A percentile compares a stretch with the other conserved stretches of the same genome.
Evolutionary conservation across 2,329 filamentous ascomycete genomes (phyloP).

Genomic region (Stachybotrys chlorohalonatus): DNA sequence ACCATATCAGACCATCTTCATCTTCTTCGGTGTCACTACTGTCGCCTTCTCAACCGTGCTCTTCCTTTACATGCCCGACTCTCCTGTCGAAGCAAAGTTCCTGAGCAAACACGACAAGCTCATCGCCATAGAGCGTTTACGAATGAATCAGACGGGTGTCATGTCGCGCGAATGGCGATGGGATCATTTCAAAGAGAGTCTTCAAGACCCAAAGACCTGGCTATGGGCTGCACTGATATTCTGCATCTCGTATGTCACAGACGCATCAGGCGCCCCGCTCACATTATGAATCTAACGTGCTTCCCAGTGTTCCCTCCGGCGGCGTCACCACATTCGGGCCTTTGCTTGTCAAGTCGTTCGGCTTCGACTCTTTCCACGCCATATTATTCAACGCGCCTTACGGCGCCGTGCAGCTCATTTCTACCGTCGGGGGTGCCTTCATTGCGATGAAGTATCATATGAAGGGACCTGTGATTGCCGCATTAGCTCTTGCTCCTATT

Average conservation of each 20-base stretch:
- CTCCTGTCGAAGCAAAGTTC: slow-evolving; percentile 48
- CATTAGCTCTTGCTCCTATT: slow-evolving; percentile 44
- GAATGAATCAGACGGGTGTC: slow-evolving; percentile 35
- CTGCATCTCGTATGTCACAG: slow-evolving; percentile 33
- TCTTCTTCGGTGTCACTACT: slow-evolving; percentile 19
- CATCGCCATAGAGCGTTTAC: slow-evolving; percentile 45
- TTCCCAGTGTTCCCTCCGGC: slow-evolving; percentile 33
- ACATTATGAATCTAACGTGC: not conserved
- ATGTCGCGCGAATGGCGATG: slow-evolving; percentile 23
- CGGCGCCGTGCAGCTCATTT: slow-evolving; percentile 49
- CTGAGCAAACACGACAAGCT: slow-evolving; percentile 44
- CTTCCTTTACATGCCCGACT: slow-evolving; percentile 50
- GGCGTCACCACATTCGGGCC: slow-evolving; percentile 49
- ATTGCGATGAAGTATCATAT: slow-evolving; percentile 39
- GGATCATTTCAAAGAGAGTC: slow-evolving; percentile 25
- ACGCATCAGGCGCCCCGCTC: not conserved
- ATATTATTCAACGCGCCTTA: slow-evolving; percentile 52
- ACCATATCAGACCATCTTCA: slow-evolving; percentile 12
- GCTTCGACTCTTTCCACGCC: slow-evolving; percentile 42
- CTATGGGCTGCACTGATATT: slow-evolving; percentile 32
- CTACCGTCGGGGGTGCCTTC: slow-evolving; percentile 41
- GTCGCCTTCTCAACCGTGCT: slow-evolving; percentile 35
- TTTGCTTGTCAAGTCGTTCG: slow-evolving; percentile 46
- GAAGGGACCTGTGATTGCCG: slow-evolving; percentile 42
- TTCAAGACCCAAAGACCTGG: slow-evolving; percentile 25